Evolutionary conservation across 75 land plant species (phyloP), one percentile per base, ranked within the genome.

Genomic region (Pinus tabuliformis): DNA sequence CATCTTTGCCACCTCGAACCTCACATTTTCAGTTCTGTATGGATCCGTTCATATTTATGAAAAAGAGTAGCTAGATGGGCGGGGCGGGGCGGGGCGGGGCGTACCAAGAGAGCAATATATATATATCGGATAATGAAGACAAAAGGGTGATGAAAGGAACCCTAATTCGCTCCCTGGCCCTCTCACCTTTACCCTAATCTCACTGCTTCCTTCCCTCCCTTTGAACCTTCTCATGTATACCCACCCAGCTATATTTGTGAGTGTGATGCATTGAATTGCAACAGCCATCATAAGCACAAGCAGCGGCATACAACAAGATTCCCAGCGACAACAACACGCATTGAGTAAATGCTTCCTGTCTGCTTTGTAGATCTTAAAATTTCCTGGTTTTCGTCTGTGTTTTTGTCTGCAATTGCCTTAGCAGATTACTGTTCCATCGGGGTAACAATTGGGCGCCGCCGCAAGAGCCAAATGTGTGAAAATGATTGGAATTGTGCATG

Each of bases 111-210:
- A 68, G 52, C 52, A 49, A n/a, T n/a, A 49, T 49, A 49, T 49
- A 49, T 68, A 37, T 45, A 37, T 37, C 42, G 49, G 39, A 68
- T 16, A 33, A 68, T 68, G 42, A 68, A 20, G 71, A 68, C 71
- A 68, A 68, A 68, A 42, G 22, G 42, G 11, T 68, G 71, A 68
- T 68, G 71, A 42, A 68, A 68, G 71, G 71, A 68, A 68, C 71
- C 71, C 71, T 68, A 68, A 68, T 68, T 68, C 21, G 5, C 49
- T 68, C 71, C 71, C 36, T 68, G n/a, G 42, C 71, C 21, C 71
- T 68, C 37, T 36, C 52, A 49, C 52, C 11, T 68, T 36, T 39
- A 37, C 71, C n/a, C n/a, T 37, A 18, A 37, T n/a, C 71, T 39
- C 42, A 20, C 11, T 33, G 37, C 33, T 28, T 7, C 52, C 8